phyloP scores from a whole-genome alignment of 2,329 filamentous ascomycete genomes.

The Lachnellula hyalina region DNA sequence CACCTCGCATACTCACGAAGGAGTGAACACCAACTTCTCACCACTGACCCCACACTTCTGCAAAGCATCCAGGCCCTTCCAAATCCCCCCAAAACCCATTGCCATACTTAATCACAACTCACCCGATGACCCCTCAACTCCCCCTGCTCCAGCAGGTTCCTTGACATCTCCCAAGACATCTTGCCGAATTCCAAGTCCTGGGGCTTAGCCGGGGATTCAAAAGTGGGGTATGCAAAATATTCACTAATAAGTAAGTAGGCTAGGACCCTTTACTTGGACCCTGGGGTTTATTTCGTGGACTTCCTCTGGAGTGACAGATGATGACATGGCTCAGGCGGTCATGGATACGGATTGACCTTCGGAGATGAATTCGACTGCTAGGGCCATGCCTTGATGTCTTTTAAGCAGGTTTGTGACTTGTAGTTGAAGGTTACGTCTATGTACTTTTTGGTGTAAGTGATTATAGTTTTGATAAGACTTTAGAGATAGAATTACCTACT shows the following conservation, averaged over 20 bases:
- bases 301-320: slow-evolving; percentile 32
- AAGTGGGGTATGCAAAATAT: slow-evolving; percentile 24
- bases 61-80: slow-evolving; percentile 26
- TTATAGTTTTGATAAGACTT: not conserved
- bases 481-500: slow-evolving; percentile 32
- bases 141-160: slow-evolving; percentile 33
- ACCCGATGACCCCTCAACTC: slow-evolving; percentile 34
- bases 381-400: slow-evolving; percentile 40
- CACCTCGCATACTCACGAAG: not conserved
- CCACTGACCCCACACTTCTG: slow-evolving; percentile 34
- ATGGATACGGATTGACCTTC: slow-evolving; percentile 33
- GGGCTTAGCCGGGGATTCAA: slow-evolving; percentile 15
- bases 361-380: slow-evolving; percentile 46
- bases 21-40: slow-evolving; percentile 41
- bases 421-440: slow-evolving; percentile 42
- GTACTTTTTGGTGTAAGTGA: not conserved
- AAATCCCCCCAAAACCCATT: slow-evolving; percentile 28
- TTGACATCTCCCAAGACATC: slow-evolving; percentile 35
- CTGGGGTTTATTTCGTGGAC: slow-evolving; percentile 39
- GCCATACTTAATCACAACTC: slow-evolving; percentile 22
- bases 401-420: slow-evolving; percentile 37
- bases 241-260: slow-evolving; percentile 40
- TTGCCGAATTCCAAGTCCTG: slow-evolving; percentile 35
- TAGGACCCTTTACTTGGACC: slow-evolving; percentile 23
- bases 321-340: slow-evolving; percentile 37